A percentile compares a stretch with the other conserved stretches of the same genome.
Conservation (phyloP, 257 asterid genomes). For the Solanum commersonii region DNA sequence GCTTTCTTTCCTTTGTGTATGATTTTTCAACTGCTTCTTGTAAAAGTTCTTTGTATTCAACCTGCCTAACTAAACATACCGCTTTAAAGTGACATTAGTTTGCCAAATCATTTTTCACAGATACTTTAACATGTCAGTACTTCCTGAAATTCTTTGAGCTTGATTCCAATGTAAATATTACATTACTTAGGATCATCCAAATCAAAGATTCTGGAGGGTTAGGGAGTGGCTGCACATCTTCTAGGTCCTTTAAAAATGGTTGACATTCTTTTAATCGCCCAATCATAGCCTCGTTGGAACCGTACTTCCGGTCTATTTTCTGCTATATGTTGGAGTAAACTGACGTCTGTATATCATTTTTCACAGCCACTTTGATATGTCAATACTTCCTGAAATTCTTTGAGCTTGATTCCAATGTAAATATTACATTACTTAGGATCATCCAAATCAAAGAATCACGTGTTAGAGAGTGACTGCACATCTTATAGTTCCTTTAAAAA, state of each 20-base stretch:
- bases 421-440: not conserved
- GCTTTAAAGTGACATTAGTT: not conserved
- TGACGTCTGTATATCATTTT: not conserved
- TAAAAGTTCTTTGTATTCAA: not conserved
- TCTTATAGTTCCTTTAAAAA: not conserved
- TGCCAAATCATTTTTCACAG: not conserved
- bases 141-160: not conserved
- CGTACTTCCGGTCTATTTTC: not conserved
- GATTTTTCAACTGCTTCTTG: not conserved
- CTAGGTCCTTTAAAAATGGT: not conserved
- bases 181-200: not conserved
- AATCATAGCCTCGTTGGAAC: not conserved
- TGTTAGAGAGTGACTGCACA: not conserved
- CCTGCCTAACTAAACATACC: not conserved
- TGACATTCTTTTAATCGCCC: not conserved
- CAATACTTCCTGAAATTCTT: not conserved
- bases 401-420: not conserved
- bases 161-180: not conserved
- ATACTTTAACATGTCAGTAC: not conserved
- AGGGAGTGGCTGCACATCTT: not conserved
- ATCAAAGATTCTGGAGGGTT: not conserved
- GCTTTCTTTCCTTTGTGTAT: conserved; percentile 1
- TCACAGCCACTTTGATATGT: not conserved
- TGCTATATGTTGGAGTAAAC: not conserved
- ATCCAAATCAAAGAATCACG: not conserved